Conservation (phyloP, 257 asterid species). For the Thymus quinquecostatus region DNA sequence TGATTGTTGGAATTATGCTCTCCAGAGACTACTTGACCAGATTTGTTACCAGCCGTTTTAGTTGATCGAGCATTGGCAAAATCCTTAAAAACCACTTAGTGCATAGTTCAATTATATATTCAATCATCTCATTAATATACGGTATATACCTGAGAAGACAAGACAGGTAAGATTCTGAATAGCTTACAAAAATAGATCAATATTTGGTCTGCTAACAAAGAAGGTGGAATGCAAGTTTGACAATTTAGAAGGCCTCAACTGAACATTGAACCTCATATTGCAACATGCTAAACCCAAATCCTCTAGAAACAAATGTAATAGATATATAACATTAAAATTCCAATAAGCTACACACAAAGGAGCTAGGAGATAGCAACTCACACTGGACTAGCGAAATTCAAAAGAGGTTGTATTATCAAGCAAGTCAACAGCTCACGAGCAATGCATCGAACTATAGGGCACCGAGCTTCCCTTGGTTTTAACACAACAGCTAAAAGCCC, state of each 20-base stretch:
- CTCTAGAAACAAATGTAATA: neutral
- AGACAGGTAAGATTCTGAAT: constrained; percentile 30
- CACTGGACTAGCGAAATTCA: constrained; percentile 83
- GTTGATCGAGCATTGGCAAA: constrained; percentile 42
- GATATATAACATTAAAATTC: neutral
- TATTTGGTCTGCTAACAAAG: constrained; percentile 21
- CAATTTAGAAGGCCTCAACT: constrained; percentile 10
- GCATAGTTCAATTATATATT: constrained; percentile 53
- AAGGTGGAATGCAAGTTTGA: constrained; percentile 15
- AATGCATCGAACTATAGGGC: constrained; percentile 84
- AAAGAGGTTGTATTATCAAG: constrained; percentile 81
- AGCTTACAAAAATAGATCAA: constrained; percentile 25
- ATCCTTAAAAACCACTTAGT: constrained; percentile 54
- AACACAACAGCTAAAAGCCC: constrained; percentile 78
- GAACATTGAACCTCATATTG: neutral
- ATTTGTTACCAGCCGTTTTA: constrained; percentile 41
- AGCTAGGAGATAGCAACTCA: constrained; percentile 46
- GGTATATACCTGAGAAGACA: constrained; percentile 56
- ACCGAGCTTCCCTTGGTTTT: constrained; percentile 79
- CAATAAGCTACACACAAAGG: constrained; percentile 22
- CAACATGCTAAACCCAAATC: neutral
- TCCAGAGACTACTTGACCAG: constrained; percentile 37
- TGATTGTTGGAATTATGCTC: constrained; percentile 42
- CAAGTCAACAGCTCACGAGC: constrained; percentile 85
- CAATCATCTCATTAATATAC: constrained; percentile 82